These are phyloP conservation scores for Entomortierella lignicola DNA, from an alignment of 192 early-diverging fungal species.

Conservation along the genomic window DNA sequence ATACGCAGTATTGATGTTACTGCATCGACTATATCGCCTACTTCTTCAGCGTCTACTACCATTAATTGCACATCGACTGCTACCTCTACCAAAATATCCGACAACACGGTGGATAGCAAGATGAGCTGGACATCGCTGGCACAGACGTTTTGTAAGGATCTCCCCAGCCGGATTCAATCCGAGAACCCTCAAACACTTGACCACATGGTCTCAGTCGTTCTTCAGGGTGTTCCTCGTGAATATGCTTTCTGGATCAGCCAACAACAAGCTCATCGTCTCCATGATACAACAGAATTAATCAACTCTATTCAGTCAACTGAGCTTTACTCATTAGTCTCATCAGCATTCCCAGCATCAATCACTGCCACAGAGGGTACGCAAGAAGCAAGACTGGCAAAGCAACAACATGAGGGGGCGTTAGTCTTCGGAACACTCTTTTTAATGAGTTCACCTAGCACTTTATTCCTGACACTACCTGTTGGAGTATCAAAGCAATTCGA, in stretches of 20 bases:
- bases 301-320: slow-evolving; percentile 54
- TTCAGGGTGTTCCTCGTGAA: slow-evolving; percentile 60
- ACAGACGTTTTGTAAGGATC: slow-evolving; percentile 66
- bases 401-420: slow-evolving; percentile 50
- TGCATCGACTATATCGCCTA: background rate
- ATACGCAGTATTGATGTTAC: background rate
- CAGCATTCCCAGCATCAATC: slow-evolving; percentile 30
- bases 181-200: slow-evolving; percentile 66
- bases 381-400: slow-evolving; percentile 32
- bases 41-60: background rate
- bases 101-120: slow-evolving; percentile 34
- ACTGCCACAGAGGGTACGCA: slow-evolving; percentile 6
- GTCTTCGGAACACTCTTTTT: slow-evolving; percentile 72
- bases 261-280: slow-evolving; percentile 50
- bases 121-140: slow-evolving; percentile 65
- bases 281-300: slow-evolving; percentile 46
- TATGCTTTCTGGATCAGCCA: slow-evolving; percentile 57
- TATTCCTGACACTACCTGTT: slow-evolving; percentile 64
- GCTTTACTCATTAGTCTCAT: slow-evolving; percentile 57
- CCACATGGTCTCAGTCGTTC: slow-evolving; percentile 56
- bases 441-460: slow-evolving; percentile 65
- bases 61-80: slow-evolving; percentile 21
- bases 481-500: slow-evolving; percentile 58
- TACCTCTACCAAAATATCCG: background rate
- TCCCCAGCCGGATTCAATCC: slow-evolving; percentile 60